A percentile compares a stretch with the other conserved stretches of the same genome.
These are phyloP conservation scores for Xylaria sp. DNA, from an alignment of 2,329 filamentous ascomycete species.

Conservation along the genomic window DNA sequence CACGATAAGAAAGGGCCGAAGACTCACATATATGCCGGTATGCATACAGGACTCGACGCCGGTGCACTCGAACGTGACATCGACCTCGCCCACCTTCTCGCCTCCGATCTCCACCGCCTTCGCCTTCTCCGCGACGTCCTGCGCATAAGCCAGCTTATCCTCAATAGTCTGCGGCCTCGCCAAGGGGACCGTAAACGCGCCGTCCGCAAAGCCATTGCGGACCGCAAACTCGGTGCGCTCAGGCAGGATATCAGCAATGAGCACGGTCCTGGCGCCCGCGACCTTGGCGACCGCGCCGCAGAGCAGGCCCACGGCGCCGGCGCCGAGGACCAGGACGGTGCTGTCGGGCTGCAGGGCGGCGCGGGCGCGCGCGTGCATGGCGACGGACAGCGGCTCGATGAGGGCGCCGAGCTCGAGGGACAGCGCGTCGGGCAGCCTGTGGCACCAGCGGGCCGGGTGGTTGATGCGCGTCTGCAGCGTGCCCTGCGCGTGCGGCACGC, in stretches of 20 bases:
- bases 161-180: constrained; percentile 55
- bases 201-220: constrained; percentile 61
- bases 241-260: constrained; percentile 62
- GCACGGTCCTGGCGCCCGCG: constrained; percentile 49
- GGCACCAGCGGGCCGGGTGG: constrained; percentile 61
- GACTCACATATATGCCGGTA: constrained; percentile 69
- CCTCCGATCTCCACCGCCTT: constrained; percentile 40
- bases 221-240: constrained; percentile 64
- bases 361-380: constrained; percentile 60
- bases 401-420: constrained; percentile 61
- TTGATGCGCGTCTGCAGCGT: constrained; percentile 63
- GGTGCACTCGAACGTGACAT: constrained; percentile 77
- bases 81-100: constrained; percentile 64
- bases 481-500: constrained; percentile 62
- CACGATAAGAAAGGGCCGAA: constrained; percentile 23
- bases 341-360: constrained; percentile 48
- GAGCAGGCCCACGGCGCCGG: constrained; percentile 65
- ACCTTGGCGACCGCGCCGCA: constrained; percentile 63
- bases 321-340: constrained; percentile 62
- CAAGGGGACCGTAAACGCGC: constrained; percentile 55
- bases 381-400: constrained; percentile 64
- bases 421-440: constrained; percentile 58
- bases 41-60: constrained; percentile 79
- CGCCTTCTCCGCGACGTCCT: constrained; percentile 54
- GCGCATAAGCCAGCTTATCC: constrained; percentile 58